Evolutionary conservation across 2,329 filamentous ascomycete genomes (phyloP).

Genomic region (Westerdykella sp.): DNA sequence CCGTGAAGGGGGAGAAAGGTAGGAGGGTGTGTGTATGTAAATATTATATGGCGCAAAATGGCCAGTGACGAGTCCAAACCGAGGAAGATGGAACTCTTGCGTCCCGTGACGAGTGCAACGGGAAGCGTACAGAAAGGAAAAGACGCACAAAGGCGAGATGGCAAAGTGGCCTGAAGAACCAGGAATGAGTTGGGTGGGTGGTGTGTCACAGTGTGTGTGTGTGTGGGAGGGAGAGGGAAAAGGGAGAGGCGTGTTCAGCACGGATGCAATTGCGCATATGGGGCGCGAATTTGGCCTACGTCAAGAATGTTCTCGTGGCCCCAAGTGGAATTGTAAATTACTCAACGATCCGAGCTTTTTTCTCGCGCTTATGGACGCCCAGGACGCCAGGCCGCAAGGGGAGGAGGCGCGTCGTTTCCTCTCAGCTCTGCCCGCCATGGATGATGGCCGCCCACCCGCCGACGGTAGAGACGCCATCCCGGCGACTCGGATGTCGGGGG

Average conservation of each 20-base stretch:
- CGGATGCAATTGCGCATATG: not conserved
- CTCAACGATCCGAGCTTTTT: conserved; percentile 3
- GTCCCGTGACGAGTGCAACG: conserved; percentile 10
- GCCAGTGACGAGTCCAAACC: too few relatives aligned
- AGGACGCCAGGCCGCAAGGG: not conserved
- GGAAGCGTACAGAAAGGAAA: conserved; percentile 1
- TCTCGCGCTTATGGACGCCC: not conserved
- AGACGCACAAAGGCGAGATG: conserved; percentile 9
- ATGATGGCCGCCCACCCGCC: too few relatives aligned
- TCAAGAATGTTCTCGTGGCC: conserved; percentile 5
- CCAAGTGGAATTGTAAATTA: conserved; percentile 1
- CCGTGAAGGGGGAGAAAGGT: conserved; percentile 40
- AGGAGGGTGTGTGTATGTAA: conserved; percentile 3
- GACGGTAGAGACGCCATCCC: not conserved
- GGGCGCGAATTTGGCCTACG: not conserved
- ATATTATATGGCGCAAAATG: too few relatives aligned
- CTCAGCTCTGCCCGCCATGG: too few relatives aligned
- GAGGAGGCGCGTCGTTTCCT: too few relatives aligned
- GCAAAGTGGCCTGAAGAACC: conserved; percentile 23
- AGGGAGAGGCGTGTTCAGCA: not conserved
- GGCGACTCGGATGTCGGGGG: not conserved
- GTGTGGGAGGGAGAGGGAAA: not conserved
- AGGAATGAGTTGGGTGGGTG: conserved; percentile 6
- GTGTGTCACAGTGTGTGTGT: not conserved
- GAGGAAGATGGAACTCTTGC: conserved; percentile 8